Evolutionary conservation across 176 grass and related monocot genomes (phyloP).

Genomic region (Pontederia paniculata): DNA sequence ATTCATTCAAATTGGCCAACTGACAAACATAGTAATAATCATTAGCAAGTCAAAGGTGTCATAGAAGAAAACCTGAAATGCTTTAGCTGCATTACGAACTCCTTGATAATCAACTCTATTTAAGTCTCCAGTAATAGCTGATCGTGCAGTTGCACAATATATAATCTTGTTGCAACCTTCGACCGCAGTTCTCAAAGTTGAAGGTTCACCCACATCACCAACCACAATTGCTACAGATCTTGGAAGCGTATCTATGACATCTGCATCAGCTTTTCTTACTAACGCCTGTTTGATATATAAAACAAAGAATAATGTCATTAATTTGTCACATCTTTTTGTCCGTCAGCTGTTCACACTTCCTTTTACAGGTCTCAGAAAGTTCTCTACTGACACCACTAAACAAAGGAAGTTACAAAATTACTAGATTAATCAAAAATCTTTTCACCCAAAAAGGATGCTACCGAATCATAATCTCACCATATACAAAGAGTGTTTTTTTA

Average conservation of each 20-base stretch:
- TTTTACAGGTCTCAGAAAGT: too few relatives aligned
- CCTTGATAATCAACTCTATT: slow-evolving; percentile 93
- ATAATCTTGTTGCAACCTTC: slow-evolving; percentile 90
- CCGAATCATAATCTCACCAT: too few relatives aligned
- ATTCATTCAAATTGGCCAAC: too few relatives aligned
- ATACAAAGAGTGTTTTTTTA: too few relatives aligned
- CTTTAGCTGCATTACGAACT: slow-evolving; percentile 74
- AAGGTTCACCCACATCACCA: slow-evolving; percentile 81
- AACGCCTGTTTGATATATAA: slow-evolving; percentile 40
- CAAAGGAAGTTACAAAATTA: too few relatives aligned
- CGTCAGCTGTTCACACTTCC: too few relatives aligned
- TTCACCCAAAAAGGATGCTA: too few relatives aligned
- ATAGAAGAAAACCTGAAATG: slow-evolving; percentile 55
- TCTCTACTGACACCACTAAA: too few relatives aligned
- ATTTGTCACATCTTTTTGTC: too few relatives aligned
- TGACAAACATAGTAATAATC: too few relatives aligned
- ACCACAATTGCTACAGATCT: slow-evolving; percentile 67
- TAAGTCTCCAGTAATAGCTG: slow-evolving; percentile 82
- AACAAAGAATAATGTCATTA: background rate
- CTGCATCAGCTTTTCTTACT: slow-evolving; percentile 75
- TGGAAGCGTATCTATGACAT: slow-evolving; percentile 84
- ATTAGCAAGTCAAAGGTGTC: too few relatives aligned
- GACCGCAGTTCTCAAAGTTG: slow-evolving; percentile 55
- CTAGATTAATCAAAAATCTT: too few relatives aligned
- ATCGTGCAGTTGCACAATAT: slow-evolving; percentile 88